These are phyloP conservation scores for Syzygium oleosum DNA, from an alignment of 345 rosid species.

Conservation along the genomic window DNA sequence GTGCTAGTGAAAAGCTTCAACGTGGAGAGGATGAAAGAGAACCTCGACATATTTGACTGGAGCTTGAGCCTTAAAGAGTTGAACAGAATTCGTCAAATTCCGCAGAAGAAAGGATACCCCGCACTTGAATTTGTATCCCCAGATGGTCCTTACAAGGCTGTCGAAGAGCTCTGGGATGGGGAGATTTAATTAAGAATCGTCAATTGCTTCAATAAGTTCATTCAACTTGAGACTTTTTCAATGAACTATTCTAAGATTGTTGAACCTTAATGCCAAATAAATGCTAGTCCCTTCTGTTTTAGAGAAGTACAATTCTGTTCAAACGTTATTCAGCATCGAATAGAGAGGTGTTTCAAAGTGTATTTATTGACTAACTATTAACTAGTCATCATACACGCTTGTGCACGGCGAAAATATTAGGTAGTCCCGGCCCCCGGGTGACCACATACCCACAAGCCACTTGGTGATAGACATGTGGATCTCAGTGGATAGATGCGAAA, in stretches of 20 bases:
- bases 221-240: background rate
- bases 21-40: slow-evolving; percentile 17
- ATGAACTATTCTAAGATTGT: background rate
- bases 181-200: background rate
- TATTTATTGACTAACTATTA: too few species aligned
- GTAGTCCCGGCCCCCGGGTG: too few species aligned
- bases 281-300: background rate
- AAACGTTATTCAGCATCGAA: background rate
- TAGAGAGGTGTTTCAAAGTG: too few species aligned
- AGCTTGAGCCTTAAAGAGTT: slow-evolving; percentile 9
- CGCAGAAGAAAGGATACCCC: slow-evolving; percentile 1
- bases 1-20: slow-evolving; percentile 22
- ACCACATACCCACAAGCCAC: too few species aligned
- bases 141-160: slow-evolving; percentile 15
- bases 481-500: too few species aligned
- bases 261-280: background rate
- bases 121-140: background rate
- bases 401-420: too few species aligned
- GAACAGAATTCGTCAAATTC: slow-evolving; percentile 10
- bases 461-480: too few species aligned
- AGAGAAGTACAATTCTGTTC: background rate
- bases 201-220: background rate
- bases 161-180: slow-evolving; percentile 23
- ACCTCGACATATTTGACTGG: slow-evolving; percentile 19
- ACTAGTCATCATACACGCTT: background rate